These are phyloP conservation scores for Ceratocystiopsis minuta DNA, from an alignment of 2,329 filamentous ascomycete genomes.

Conservation along the genomic window DNA sequence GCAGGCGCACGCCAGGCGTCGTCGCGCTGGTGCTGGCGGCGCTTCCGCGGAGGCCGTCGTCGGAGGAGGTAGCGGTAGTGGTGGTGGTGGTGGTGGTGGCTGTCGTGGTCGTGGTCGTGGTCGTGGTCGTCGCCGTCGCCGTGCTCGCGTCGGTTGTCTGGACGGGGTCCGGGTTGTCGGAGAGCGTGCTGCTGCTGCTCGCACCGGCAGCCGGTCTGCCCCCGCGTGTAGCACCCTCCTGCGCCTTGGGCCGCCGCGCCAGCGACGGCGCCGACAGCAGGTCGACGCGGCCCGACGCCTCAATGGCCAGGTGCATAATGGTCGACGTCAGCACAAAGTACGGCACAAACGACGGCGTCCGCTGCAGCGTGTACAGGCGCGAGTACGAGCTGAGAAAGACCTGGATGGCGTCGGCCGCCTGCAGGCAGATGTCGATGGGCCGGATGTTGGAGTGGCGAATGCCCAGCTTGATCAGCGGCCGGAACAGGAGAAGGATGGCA, in stretches of 20 bases:
- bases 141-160: background rate
- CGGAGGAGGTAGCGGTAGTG: no score
- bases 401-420: conserved; percentile 42
- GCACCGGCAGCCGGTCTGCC: background rate
- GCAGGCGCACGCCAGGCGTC: conserved; percentile 7
- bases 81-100: no score
- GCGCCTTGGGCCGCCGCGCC: background rate
- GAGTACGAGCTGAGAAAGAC: conserved; percentile 37
- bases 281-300: conserved; percentile 16
- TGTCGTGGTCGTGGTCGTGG: no score
- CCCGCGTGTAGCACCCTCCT: no score
- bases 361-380: conserved; percentile 37
- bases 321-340: conserved; percentile 43
- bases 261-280: background rate
- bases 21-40: background rate
- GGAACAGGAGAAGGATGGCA: conserved; percentile 53
- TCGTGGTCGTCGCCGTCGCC: no score
- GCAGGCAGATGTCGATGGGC: conserved; percentile 47
- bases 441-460: conserved; percentile 45
- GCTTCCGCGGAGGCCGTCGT: background rate
- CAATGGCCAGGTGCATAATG: conserved; percentile 42
- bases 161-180: no score
- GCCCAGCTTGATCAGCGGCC: conserved; percentile 47
- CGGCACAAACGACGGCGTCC: conserved; percentile 42
- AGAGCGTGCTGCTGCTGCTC: background rate